These are phyloP conservation scores for Lenzites betulinus DNA, from an alignment of 768 basidiomycete species.

Conservation along the genomic window DNA sequence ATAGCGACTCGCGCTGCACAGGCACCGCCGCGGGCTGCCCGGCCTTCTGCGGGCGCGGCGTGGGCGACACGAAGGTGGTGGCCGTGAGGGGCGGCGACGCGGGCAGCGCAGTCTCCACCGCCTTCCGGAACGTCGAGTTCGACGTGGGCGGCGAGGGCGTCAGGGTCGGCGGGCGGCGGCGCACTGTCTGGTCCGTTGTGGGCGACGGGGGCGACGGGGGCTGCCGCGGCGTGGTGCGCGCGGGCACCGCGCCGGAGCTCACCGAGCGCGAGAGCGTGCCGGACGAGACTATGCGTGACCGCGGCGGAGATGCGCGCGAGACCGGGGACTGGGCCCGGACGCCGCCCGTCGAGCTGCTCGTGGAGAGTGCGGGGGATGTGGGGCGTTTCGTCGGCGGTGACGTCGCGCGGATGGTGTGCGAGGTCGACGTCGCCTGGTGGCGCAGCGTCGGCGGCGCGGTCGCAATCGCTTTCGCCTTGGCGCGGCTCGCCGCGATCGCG, in stretches of 20 bases:
- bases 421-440: slow-evolving; percentile 79
- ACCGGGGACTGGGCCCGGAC: slow-evolving; percentile 28
- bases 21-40: slow-evolving; percentile 34
- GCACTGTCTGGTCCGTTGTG: slow-evolving; percentile 27
- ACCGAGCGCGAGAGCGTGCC: slow-evolving; percentile 26
- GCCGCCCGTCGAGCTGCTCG: slow-evolving; percentile 28
- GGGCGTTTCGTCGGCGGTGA: slow-evolving; percentile 44
- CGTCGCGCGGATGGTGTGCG: slow-evolving; percentile 51
- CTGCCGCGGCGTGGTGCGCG: slow-evolving; percentile 16
- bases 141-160: slow-evolving; percentile 28
- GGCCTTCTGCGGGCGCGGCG: slow-evolving; percentile 20
- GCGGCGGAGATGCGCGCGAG: slow-evolving; percentile 21
- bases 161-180: slow-evolving; percentile 26
- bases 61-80: slow-evolving; percentile 20
- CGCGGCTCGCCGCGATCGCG: slow-evolving; percentile 86
- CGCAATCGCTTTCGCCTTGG: slow-evolving; percentile 83
- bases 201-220: slow-evolving; percentile 28
- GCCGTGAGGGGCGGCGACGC: slow-evolving; percentile 32
- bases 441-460: slow-evolving; percentile 77
- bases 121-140: slow-evolving; percentile 31
- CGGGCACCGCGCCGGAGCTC: slow-evolving; percentile 22
- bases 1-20: slow-evolving; percentile 45
- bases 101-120: slow-evolving; percentile 37
- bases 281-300: slow-evolving; percentile 24
- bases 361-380: slow-evolving; percentile 40